A percentile compares a stretch with the other conserved stretches of the same genome.
These are phyloP conservation scores for Eutrema japonicum DNA, from an alignment of 345 rosid genomes.

Conservation along the genomic window DNA sequence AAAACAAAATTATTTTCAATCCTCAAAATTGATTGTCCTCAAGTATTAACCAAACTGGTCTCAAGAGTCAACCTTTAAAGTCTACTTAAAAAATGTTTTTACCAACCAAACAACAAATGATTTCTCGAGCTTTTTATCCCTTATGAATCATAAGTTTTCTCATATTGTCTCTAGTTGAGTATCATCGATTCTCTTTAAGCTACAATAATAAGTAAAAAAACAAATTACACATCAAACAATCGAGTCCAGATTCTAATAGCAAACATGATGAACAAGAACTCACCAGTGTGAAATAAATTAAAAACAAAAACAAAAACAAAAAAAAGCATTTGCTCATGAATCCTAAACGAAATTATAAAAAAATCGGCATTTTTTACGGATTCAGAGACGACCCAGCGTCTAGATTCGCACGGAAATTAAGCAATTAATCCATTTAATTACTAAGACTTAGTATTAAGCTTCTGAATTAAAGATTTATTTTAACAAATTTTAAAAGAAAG, in stretches of 20 bases:
- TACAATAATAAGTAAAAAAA: not conserved
- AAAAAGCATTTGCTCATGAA: not conserved
- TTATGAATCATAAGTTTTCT: not conserved
- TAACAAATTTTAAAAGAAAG: not conserved
- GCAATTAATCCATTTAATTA: not conserved
- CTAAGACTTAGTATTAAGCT: not conserved
- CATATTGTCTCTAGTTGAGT: not conserved
- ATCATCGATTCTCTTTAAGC: not conserved
- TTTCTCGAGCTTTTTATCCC: not conserved
- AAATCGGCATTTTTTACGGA: conserved; percentile 42
- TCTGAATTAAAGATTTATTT: conserved; percentile 11
- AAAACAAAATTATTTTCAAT: conserved; percentile 17
- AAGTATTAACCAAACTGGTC: not conserved
- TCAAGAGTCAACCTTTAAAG: conserved; percentile 19
- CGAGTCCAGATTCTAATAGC: not conserved
- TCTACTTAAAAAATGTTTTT: not conserved
- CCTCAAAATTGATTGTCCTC: not conserved
- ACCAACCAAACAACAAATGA: conserved; percentile 9
- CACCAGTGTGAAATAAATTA: not conserved
- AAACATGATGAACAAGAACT: conserved; percentile 1
- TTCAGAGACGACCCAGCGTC: conserved; percentile 37
- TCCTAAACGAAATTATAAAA: conserved; percentile 11
- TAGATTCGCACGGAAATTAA: conserved; percentile 30
- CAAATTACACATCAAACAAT: not conserved
- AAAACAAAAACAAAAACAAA: too few species aligned